Conservation (phyloP, 768 basidiomycete species). For the Podaxis sp. region DNA sequence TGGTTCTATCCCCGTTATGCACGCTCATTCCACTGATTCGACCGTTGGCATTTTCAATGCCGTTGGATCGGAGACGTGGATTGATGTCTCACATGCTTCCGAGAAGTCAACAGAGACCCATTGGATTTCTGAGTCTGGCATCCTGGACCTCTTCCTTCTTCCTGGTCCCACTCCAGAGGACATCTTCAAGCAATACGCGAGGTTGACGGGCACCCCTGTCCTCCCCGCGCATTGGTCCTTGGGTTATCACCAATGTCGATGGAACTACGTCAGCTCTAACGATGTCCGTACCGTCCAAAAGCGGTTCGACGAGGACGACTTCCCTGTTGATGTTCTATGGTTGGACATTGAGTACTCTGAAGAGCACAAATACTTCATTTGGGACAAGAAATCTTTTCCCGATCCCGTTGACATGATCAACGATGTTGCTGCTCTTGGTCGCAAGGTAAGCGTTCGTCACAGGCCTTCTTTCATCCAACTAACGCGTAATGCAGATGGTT, state of each 20-base stretch:
- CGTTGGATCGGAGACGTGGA: constrained; percentile 90
- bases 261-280: constrained; percentile 94
- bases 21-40: constrained; percentile 84
- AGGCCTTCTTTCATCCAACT: neutral
- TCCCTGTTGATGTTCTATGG: constrained; percentile 97
- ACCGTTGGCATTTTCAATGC: constrained; percentile 92
- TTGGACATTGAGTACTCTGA: constrained; percentile 95
- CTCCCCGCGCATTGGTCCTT: constrained; percentile 92
- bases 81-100: constrained; percentile 78
- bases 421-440: constrained; percentile 78
- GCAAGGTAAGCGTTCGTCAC: constrained; percentile 59
- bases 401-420: constrained; percentile 93
- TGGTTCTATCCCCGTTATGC: constrained; percentile 89
- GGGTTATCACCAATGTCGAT: constrained; percentile 96
- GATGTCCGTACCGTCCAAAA: constrained; percentile 85
- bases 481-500: constrained; percentile 73
- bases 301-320: constrained; percentile 90
- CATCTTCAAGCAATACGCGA: constrained; percentile 83
- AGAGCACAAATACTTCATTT: constrained; percentile 96
- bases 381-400: constrained; percentile 91
- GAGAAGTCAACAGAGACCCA: constrained; percentile 81
- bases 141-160: constrained; percentile 90
- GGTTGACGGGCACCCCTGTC: constrained; percentile 80
- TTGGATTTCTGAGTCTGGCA: constrained; percentile 98
- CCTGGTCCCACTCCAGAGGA: constrained; percentile 86